Conservation (phyloP, 2,329 filamentous ascomycete species). For the Penicillium sumatraense region DNA sequence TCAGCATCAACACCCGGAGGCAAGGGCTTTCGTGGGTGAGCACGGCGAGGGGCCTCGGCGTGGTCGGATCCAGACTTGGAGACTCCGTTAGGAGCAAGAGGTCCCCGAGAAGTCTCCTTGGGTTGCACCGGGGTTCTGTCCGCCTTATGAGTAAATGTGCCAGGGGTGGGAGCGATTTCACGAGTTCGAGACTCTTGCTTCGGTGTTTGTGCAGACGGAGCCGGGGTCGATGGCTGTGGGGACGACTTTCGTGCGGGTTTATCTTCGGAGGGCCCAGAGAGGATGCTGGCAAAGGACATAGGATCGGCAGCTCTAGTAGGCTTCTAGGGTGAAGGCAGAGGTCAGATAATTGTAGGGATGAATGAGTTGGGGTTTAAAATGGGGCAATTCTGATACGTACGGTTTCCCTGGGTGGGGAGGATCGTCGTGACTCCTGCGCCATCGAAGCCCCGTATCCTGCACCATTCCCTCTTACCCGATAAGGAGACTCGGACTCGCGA, state of each 20-base stretch:
- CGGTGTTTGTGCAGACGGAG: conserved; percentile 23
- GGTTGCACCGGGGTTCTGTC: conserved; percentile 36
- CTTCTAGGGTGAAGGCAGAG: conserved; percentile 54
- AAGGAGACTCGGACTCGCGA: conserved; percentile 44
- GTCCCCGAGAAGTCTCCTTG: conserved; percentile 16
- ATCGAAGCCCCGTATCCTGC: conserved; percentile 37
- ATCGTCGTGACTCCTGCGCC: conserved; percentile 35
- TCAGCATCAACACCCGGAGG: conserved; percentile 56
- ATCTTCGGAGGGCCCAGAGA: conserved; percentile 76
- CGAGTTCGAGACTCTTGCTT: conserved; percentile 10
- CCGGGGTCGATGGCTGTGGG: conserved; percentile 42
- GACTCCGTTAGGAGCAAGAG: conserved; percentile 21
- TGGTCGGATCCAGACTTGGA: conserved; percentile 15
- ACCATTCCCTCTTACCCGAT: conserved; percentile 35
- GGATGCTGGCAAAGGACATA: conserved; percentile 95
- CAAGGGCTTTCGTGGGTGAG: conserved; percentile 20
- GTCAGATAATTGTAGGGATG: conserved; percentile 23
- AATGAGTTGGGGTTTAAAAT: not conserved
- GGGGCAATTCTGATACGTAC: not conserved
- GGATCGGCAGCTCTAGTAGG: conserved; percentile 77
- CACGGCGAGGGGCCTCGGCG: conserved; percentile 2
- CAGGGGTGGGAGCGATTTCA: conserved; percentile 31
- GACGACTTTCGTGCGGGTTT: conserved; percentile 54
- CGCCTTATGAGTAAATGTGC: conserved; percentile 31
- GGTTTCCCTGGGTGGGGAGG: conserved; percentile 44